Evolutionary conservation across 2,329 filamentous ascomycete species (phyloP).

Genomic region (Apiospora aurea): DNA sequence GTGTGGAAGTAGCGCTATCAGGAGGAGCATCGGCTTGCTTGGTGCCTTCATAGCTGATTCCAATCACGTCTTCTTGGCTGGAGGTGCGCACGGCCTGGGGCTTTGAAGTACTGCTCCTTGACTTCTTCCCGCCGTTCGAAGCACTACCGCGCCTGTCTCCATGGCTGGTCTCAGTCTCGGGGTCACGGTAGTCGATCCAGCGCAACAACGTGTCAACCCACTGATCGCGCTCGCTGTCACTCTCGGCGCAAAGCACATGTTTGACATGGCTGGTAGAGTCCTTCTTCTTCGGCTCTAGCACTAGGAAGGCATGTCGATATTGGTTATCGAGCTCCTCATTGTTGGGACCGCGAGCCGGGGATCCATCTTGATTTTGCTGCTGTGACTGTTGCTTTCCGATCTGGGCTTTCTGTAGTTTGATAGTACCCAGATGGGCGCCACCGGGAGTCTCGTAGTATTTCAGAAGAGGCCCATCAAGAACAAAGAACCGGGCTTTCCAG

Average conservation of each 20-base stretch:
- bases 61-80: conserved; percentile 57
- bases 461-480: conserved; percentile 67
- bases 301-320: conserved; percentile 94
- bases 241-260: conserved; percentile 95
- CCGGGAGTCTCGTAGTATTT: conserved; percentile 93
- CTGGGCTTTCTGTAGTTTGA: conserved; percentile 88
- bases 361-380: conserved; percentile 64
- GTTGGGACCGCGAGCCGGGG: conserved; percentile 60
- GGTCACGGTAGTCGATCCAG: conserved; percentile 81
- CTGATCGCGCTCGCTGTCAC: conserved; percentile 86
- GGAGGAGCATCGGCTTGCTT: conserved; percentile 57
- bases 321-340: conserved; percentile 88
- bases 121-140: conserved; percentile 51
- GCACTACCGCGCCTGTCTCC: conserved; percentile 50
- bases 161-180: conserved; percentile 60
- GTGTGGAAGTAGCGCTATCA: conserved; percentile 47
- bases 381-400: conserved; percentile 91
- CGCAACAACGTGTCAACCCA: conserved; percentile 92
- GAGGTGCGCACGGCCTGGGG: conserved; percentile 46
- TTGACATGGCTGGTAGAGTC: conserved; percentile 87
- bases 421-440: conserved; percentile 88
- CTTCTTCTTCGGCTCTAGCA: conserved; percentile 95
- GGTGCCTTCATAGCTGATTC: conserved; percentile 64
- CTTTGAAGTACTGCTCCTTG: conserved; percentile 44
- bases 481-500: conserved; percentile 85